Base-by-base conservation (phyloP, 257 asterid genomes). In the Scutellaria baicalensis region DNA sequence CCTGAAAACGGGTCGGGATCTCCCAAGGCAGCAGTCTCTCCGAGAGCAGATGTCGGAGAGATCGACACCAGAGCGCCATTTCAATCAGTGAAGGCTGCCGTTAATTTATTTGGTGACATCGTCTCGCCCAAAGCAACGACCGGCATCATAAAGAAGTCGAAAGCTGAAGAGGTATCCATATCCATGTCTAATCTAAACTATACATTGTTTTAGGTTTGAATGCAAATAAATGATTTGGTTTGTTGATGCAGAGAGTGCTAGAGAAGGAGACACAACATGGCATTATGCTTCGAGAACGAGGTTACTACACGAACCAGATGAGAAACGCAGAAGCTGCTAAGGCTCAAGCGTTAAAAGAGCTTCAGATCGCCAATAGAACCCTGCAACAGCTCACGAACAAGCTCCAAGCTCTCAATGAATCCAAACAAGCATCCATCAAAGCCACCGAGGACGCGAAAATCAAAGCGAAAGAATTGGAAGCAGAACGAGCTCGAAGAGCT, bases 71-170 rank as follows among this genome's bases (percentile, higher is more conserved):
- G 89, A 6, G 88, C 91, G 0, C 96, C 93, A 0, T 88, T 92
- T 49, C 84, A 83, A 57, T 92, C 98, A 0, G 98, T 92, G 20
- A 87, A 74, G 82, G 98, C 96, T 6, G 96, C 98, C 23, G 88
- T 92, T 0, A 83, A 79, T 75, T 75, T 90, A 49, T 93, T 93
- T 36, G 89, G 88, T 0, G 93, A 89, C 8, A 80, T 75, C 3
- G 85, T 51, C 17, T 70, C 96, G 1, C 85, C 91, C 42, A 74
- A 42, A 56, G 59, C 33, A 42, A 12, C 80, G 5, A 47, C 45
- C 13, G 78, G 87, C 1, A 11, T 66, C 3, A 5, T 66, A 12
- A 87, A 74, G 77, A 84, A 78, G 72, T 64, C 88, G 0, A 82
- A 81, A 69, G 77, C 91, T 5, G 98, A 90, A 33, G 97, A 90